phyloP scores from a whole-genome alignment of 495 filamentous ascomycete species.

The Hyaloscypha variabilis region DNA sequence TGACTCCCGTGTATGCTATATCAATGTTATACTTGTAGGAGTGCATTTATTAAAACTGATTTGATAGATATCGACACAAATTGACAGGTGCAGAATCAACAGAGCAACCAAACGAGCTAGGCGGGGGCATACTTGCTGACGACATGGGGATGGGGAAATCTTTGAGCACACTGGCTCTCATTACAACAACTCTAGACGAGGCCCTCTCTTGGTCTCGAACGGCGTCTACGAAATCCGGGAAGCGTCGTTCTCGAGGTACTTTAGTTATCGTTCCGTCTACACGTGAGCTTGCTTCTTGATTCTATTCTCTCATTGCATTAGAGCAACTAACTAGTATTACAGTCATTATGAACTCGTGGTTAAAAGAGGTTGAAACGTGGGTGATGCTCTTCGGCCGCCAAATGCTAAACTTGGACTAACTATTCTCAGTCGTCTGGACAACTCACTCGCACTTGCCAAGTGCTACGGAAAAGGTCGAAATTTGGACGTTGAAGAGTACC shows the following conservation, averaged over 20 bases:
- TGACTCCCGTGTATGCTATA: neutral
- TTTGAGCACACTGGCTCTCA: neutral
- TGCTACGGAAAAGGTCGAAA: neutral
- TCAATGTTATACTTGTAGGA: too few relatives aligned
- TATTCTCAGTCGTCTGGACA: neutral
- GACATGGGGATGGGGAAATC: conserved; percentile 96
- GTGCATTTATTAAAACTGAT: neutral
- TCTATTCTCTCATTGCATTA: too few relatives aligned
- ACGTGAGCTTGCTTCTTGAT: neutral
- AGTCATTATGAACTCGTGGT: neutral
- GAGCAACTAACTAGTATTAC: neutral
- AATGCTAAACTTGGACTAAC: neutral
- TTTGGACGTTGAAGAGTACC: neutral
- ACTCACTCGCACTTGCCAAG: neutral
- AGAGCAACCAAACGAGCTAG: neutral
- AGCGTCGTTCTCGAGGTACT: neutral
- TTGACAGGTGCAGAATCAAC: neutral
- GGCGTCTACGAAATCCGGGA: neutral
- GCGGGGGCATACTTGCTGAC: conserved; percentile 74
- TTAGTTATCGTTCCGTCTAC: neutral
- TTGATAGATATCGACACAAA: too few relatives aligned
- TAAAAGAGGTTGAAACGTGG: neutral
- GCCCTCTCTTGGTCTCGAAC: neutral
- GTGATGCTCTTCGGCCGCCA: neutral
- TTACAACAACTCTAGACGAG: neutral